Percentiles rank a stretch among this genome's conserved stretches.
phyloP scores from a whole-genome alignment of 2,329 filamentous ascomycete species.

The Fusarium penzigii region DNA sequence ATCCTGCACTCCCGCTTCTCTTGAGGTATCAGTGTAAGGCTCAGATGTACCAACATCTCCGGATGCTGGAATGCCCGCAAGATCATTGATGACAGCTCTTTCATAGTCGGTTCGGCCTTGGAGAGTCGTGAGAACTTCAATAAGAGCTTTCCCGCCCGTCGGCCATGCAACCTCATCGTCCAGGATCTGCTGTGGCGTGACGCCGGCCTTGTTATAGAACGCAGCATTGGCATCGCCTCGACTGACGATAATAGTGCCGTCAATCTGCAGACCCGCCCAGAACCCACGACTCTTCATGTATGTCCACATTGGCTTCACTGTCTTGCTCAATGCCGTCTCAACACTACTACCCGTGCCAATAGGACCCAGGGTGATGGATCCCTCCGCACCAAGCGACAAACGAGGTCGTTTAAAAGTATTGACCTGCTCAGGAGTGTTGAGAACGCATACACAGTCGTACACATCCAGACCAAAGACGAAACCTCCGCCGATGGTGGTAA shows the following conservation, averaged over 20 bases:
- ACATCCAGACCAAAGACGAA: conserved; percentile 74
- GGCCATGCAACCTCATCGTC: conserved; percentile 42
- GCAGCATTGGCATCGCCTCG: conserved; percentile 75
- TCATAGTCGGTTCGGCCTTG: conserved; percentile 35
- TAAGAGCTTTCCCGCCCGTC: conserved; percentile 37
- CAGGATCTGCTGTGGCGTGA: conserved; percentile 39
- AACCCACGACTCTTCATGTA: conserved; percentile 81
- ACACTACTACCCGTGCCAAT: conserved; percentile 65
- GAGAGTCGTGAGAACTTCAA: conserved; percentile 41
- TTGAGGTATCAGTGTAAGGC: conserved; percentile 16
- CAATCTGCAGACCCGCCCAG: conserved; percentile 78
- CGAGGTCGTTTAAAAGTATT: conserved; percentile 68
- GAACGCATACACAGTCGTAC: conserved; percentile 75
- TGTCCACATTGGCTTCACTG: conserved; percentile 67
- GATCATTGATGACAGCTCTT: conserved; percentile 27
- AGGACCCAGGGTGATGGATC: conserved; percentile 63
- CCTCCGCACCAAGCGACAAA: conserved; percentile 67
- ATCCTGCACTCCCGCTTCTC: not conserved
- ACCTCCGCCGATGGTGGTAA: conserved; percentile 69
- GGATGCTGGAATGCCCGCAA: conserved; percentile 24
- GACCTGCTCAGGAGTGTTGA: conserved; percentile 68
- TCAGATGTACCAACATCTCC: conserved; percentile 25
- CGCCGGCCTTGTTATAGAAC: conserved; percentile 67
- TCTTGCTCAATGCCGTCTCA: conserved; percentile 34
- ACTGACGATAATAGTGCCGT: conserved; percentile 77